Evolutionary conservation across 139 green algal genomes (phyloP).

Genomic region (Coelastrella sp.): DNA sequence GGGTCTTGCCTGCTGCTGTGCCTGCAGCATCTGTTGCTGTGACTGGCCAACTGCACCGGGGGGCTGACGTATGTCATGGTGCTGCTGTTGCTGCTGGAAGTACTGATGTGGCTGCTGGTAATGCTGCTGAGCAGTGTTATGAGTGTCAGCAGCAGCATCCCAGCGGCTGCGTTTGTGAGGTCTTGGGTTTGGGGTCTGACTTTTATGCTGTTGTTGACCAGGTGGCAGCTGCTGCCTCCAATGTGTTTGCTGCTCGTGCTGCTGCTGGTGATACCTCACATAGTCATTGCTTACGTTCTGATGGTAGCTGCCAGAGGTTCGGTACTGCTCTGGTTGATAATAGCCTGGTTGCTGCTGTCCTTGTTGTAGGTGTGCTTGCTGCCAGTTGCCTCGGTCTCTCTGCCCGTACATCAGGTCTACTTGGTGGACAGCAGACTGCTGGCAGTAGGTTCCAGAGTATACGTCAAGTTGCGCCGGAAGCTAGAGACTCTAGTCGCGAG

Average conservation of each 20-base stretch:
- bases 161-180: too few relatives aligned
- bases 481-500: too few relatives aligned
- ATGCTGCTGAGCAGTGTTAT: too few relatives aligned
- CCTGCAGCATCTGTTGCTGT: background rate
- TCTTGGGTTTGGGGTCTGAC: too few relatives aligned
- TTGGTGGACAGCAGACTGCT: too few relatives aligned
- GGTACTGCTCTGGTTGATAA: conserved; percentile 22
- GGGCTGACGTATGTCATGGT: background rate
- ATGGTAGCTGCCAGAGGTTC: too few relatives aligned
- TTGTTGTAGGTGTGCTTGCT: background rate
- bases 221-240: too few relatives aligned
- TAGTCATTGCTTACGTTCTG: too few relatives aligned
- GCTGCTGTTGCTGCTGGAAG: conserved; percentile 5
- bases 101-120: conserved; percentile 33
- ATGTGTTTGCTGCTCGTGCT: conserved; percentile 30
- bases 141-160: too few relatives aligned
- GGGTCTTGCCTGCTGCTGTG: background rate
- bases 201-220: too few relatives aligned
- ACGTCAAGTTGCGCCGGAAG: too few relatives aligned
- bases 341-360: conserved; percentile 7
- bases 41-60: background rate
- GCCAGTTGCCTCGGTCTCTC: background rate
- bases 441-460: too few relatives aligned
- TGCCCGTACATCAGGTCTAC: background rate
- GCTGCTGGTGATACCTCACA: conserved; percentile 5